Evolutionary conservation across 179 eudicot species (phyloP), one percentile per base, ranked within the genome.

Genomic region (Beta lomatogona): DNA sequence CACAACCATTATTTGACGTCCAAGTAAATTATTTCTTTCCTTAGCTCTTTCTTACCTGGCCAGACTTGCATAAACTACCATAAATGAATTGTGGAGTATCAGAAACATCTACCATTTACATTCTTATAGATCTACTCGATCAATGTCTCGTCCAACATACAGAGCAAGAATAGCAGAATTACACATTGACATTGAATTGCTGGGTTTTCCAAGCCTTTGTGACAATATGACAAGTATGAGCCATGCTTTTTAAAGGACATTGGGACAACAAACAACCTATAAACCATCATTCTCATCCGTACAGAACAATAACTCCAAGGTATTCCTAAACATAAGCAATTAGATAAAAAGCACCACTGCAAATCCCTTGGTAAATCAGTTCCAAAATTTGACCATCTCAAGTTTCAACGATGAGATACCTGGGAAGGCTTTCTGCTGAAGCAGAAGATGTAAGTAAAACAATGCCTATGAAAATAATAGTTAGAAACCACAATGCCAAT

Each of bases 381-480:
- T 74, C 52, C 66, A 54, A 53, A 16, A 54, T 36, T 13, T 52
- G 45, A 41, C 70, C n/a, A 48, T 6, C 19, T 15, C 7, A 57
- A 22, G 10, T 41, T 75, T 19, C 63, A 16, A 45, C 19, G 64
- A 83, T 0, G n/a, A 65, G 86, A 71, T 67, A 93, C 94, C 87
- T 86, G 36, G 87, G 82, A 82, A 89, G 82, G 53, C 68, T 75
- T 81, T 88, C 84, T 59, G 88, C 90, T 79, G 97, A 90, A 80
- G 89, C 89, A 75, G 93, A 84, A 82, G 86, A 84, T 73, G 93
- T 81, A 77, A 93, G 88, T 46, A 87, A 81, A 70, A 91, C 65
- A 73, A 75, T 85, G 41, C 91, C 91, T 2, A 82, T 60, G 71
- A 87, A 89, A 15, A 87, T 74, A 52, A 82, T 31, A 36, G 81